Evolutionary conservation across 495 filamentous ascomycete genomes (phyloP), one percentile per base, ranked within the genome.

Genomic region (Penicillium crystallinum): DNA sequence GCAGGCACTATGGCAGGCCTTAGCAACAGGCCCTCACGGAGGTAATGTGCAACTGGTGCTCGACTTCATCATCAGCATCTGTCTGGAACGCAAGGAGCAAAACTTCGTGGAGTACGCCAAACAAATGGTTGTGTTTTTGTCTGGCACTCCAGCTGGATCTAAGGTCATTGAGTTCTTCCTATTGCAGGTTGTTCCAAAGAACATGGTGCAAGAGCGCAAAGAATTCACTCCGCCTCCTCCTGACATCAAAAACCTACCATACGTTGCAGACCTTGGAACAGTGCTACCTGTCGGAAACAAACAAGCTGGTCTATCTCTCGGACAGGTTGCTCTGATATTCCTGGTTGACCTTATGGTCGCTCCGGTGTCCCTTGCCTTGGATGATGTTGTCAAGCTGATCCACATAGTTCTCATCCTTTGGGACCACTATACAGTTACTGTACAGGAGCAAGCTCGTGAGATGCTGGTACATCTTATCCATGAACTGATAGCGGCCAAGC

Each of bases 381-480:
- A 93, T 14, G 87, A 89, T 54, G 78, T 97, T 6, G 87, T 91
- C 30, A 79, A 93, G 18, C 71, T 98, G 42, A 71, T 98, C 10
- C 93, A 98, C 70, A 89, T 95, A 14, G 84, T 96, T 14, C 85
- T 93, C 30, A 89, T 96, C 2, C 79, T 97, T 11, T 98, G 93
- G 93, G 93, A 98, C 63, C 90, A 96, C 50, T 95, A 97, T 59
- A 95, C 86, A 2, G 80, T 89, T n/a, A 81, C 96, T 11, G 92
- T 98, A 1, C 93, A 96, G 59, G 93, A 97, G 53, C 91, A 97
- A 66, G 91, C 93, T 35, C 84, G 91, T 38, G 93, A 98, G 61
- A 96, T 98, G 93, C 79, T 97, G 14, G 91, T 98, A 29, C 93
- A 98, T 74, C 78, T 98, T 8, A 96, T 98, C 41, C 93, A 98